Evolutionary conservation across 768 basidiomycete species (phyloP), one percentile per base, ranked within the genome.

Genomic region (Postia placenta): DNA sequence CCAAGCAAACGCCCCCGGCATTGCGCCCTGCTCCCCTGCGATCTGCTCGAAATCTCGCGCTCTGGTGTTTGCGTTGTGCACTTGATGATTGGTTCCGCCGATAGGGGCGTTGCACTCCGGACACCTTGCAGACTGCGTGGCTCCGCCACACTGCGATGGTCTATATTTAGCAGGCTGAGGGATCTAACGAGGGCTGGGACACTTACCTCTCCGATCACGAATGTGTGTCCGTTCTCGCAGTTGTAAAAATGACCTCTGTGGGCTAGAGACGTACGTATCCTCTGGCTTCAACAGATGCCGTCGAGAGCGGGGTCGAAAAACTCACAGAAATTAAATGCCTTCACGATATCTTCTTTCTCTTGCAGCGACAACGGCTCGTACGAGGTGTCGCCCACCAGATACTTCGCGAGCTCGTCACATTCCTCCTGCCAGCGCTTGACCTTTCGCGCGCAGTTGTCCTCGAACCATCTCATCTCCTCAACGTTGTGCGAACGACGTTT

Each of bases 361-460:
- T 81, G 66, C 39, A 76, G 57, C 11, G 79, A 79, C 2, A 85
- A 61, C 0, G 76, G 64, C 47, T 72, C 53, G 48, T 84, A 81
- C 56, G 79, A 74, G 0, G 70, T 74, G 44, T 70, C 73, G 41
- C 41, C 23, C 11, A 64, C 58, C 28, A 83, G 60, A n/a, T n/a
- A n/a, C 15, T 33, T 33, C 9, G 9, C 9, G 7, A 33, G 15
- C 14, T 67, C 68, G 14, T 49, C 41, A 50, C 67, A 69, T 2
- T 83, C 58, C 7, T 60, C 64, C 5, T 49, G 45, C 78, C 80
- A 83, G 50, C 80, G 76, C 0, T 67, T 61, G 24, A 73, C 39
- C 36, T 83, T 74, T 14, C 59, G 54, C 1, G 51, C 41, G 7
- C 72, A 71, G 11, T 67, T 57, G 4, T 52, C 51, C 2, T 51